Base-by-base conservation (phyloP, 1,284 basidiomycete species). In the Cryptococcus jaspeensis region DNA sequence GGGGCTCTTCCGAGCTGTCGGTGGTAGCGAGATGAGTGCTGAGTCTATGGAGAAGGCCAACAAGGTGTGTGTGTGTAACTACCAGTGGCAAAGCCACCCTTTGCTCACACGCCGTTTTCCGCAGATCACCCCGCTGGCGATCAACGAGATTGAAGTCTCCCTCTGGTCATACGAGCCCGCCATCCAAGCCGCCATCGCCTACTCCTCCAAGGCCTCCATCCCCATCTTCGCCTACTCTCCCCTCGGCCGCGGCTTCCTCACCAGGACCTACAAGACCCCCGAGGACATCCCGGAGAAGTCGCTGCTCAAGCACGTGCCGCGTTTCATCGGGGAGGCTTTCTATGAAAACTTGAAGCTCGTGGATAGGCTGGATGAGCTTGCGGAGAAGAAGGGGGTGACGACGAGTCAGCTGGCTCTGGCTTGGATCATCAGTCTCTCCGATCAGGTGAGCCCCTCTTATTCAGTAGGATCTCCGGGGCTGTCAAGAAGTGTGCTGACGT, bases 371-470 rank as follows among this genome's bases (percentile, higher is more conserved):
- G 76, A 79, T 37, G 71, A 62, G 13, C 73, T 86, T 37, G 84
- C 84, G 0, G 66, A 73, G 45, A 79, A 77, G 68, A 84, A 83
- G 71, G 78, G 78, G 0, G 68, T 84, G 28, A 83, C 83, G 0
- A 72, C 83, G 0, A 81, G 82, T 0, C 85, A 87, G 70, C 75
- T 88, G 13, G 79, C 81, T 38, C 77, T 88, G 38, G 85, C 86
- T 0, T 88, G 85, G 84, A 79, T 87, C 9, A 68, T 76, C 28
- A 69, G 77, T 1, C 78, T 81, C 44, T 81, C 80, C 16, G 70
- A 72, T 20, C 81, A 82, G 49, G 74, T 74, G 57, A 70, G 71
- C 72, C 15, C 13, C 28, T 15, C 15, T 25, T 7, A 28, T 49
- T n/a, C 11, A 11, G n/a, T 41, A 23, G 1, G 9, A 11, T 23